Conservation (phyloP, 2,329 filamentous ascomycete genomes). For the Fusarium miscanthi region DNA sequence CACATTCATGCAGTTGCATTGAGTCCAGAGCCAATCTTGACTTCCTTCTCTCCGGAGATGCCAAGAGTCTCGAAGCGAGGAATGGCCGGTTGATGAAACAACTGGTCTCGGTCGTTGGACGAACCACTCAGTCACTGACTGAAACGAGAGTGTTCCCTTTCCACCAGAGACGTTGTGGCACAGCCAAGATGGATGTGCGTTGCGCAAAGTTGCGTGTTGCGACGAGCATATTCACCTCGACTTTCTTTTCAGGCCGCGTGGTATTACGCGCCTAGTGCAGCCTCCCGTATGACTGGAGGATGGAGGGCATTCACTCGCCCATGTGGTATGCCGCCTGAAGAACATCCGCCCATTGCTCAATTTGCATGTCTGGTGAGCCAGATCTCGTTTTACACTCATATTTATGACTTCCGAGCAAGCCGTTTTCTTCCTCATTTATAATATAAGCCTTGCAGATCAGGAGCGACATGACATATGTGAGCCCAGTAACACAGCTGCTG, state of each 20-base stretch:
- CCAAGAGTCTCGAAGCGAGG: conserved; percentile 39
- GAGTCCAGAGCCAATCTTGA: conserved; percentile 11
- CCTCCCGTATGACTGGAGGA: conserved; percentile 17
- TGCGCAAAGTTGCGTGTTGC: conserved; percentile 7
- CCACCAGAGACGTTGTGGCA: conserved; percentile 4
- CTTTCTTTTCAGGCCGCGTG: neutral
- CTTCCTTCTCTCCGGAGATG: conserved; percentile 37
- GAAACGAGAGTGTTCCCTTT: conserved; percentile 7
- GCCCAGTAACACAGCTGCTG: conserved; percentile 5
- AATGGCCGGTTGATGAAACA: conserved; percentile 35
- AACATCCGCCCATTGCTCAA: neutral
- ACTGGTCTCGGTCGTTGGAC: conserved; percentile 21
- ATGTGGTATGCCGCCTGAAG: conserved; percentile 14
- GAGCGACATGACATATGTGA: neutral
- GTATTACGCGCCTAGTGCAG: conserved; percentile 9
- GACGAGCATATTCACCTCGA: neutral
- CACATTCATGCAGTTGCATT: neutral
- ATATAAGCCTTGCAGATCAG: neutral
- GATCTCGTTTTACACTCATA: neutral
- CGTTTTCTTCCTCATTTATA: neutral
- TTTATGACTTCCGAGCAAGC: neutral
- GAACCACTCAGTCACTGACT: conserved; percentile 15
- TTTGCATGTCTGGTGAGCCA: neutral
- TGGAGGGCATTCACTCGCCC: conserved; percentile 3
- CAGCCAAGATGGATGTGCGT: conserved; percentile 2